Evolutionary conservation across 1,284 basidiomycete species (phyloP), one percentile per base, ranked within the genome.

Genomic region (Jaminaea rosea): DNA sequence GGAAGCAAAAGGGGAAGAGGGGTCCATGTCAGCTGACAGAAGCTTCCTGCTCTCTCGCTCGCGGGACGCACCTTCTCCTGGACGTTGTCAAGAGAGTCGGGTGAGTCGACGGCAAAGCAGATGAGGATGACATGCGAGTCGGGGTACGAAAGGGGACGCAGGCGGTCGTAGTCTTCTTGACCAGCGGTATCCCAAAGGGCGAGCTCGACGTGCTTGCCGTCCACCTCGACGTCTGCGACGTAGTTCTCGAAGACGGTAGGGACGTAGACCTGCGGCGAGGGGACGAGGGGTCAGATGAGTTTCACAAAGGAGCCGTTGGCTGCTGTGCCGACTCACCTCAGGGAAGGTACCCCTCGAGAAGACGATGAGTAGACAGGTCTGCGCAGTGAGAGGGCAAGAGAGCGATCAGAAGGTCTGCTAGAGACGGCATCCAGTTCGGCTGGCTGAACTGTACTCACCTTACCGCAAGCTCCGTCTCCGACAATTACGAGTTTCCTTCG

Each of bases 171-270:
- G 63, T 81, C 80, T 68, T 92, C 89, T 76, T 92, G 88, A 52
- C 89, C 89, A 24, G 89, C 88, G 55, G 89, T 93, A 86, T 93
- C 89, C 89, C 89, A 92, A 59, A 93, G 79, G 26, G 89, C 88
- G 60, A 93, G 80, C 76, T 93, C 89, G 64, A 93, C 86, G 75
- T 88, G 85, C 77, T 88, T 90, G 63, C 86, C 86, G 70, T 89
- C 88, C 52, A 90, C 87, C 75, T 89, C 86, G 53, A 90, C 87
- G 75, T 89, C 86, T 62, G 86, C 86, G 47, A 88, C 88, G 69
- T 89, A 86, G 79, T 85, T 85, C 52, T 92, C 89, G 65, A 92
- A 92, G 46, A 92, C 88, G 55, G 89, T 92, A 42, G 89, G 88
- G 59, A 91, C 86, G 75, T 91, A 91, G 62, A 89, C 87, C 86